Base-by-base conservation (phyloP, 352 stramenopile species). In the Globisporangium megalacanthum region DNA sequence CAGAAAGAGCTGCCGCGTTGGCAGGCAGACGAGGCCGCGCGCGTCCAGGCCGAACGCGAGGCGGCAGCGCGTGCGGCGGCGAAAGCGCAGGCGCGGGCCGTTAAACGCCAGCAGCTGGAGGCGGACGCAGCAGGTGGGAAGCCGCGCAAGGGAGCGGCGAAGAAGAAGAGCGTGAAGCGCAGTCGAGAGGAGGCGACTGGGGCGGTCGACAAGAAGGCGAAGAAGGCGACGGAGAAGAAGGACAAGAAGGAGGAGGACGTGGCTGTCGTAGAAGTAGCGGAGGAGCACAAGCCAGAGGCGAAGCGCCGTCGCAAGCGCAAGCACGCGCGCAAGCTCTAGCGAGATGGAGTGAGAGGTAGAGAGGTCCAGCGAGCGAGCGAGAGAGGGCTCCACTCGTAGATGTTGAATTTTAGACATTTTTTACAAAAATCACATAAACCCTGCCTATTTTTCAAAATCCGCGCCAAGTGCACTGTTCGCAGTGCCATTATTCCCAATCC, bases 1-100 rank as follows among this genome's bases (percentile, higher is more conserved):
- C 72, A 81, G 51, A 83, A 83, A 39, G 65, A 84, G 57, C 61
- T 89, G 2, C 62, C 76, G 1, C 55, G 62, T 60, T 89, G 79
- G 79, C 59, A 80, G 60, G 60, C 67, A 36, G 66, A 72, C 31
- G 69, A 87, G 37, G 74, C 68, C 15, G 69, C 65, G 15, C 58
- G 58, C 22, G n/a, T 37, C 19, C 69, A 70, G 58, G 74, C 72
- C 56, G 6, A 37, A n/a, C 48, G 49, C 35, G 53, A 60, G 48
- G 47, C 53, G 13, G 58, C 36, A 10, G 58, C 45, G 20, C 48
- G 48, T 15, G 52, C 46, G 10, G 51, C 44, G 7, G 51, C 44
- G 10, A 53, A 48, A 17, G 51, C 22, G 6, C 47, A 64, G 35
- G 58, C 51, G 33, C 49, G 57, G 1, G 58, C 58, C 15, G 35